A percentile compares a stretch with the other conserved stretches of the same genome.
phyloP scores from a whole-genome alignment of 2,329 filamentous ascomycete species.

The Harringtonia aguacate region DNA sequence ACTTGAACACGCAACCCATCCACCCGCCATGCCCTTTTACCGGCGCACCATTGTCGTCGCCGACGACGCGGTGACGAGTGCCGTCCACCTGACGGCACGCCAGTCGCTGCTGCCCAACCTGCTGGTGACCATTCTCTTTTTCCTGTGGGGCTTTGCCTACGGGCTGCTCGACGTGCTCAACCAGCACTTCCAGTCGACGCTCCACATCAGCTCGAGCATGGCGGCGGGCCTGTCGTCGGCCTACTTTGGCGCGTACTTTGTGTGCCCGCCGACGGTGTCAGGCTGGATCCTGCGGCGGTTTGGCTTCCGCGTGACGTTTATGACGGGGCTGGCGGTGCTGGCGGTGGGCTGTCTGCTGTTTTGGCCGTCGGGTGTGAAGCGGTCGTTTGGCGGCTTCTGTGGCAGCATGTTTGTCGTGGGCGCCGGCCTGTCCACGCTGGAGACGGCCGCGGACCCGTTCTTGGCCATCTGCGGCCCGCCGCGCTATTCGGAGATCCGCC shows the following conservation, averaged over 20 bases:
- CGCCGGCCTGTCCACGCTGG: slow-evolving; percentile 34
- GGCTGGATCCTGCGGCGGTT: slow-evolving; percentile 49
- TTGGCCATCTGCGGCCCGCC: slow-evolving; percentile 47
- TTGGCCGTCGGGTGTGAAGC: slow-evolving; percentile 45
- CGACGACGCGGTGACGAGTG: slow-evolving; percentile 22
- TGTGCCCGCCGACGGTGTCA: slow-evolving; percentile 25
- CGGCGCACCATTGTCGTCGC: slow-evolving; percentile 20
- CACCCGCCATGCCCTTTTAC: slow-evolving; percentile 18
- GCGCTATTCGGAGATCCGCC: slow-evolving; percentile 43
- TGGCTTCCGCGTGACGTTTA: slow-evolving; percentile 59
- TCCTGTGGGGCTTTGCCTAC: slow-evolving; percentile 26
- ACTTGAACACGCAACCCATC: too few species aligned
- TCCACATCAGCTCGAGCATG: slow-evolving; percentile 31
- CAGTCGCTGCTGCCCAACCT: slow-evolving; percentile 23
- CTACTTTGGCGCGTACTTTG: slow-evolving; percentile 36
- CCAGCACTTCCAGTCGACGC: slow-evolving; percentile 36
- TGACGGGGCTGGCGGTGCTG: slow-evolving; percentile 46
- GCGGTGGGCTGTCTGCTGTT: slow-evolving; percentile 46
- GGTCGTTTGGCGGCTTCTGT: slow-evolving; percentile 49
- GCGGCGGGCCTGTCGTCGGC: slow-evolving; percentile 37
- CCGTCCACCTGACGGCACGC: slow-evolving; percentile 19
- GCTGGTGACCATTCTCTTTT: slow-evolving; percentile 23
- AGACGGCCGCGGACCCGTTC: slow-evolving; percentile 47
- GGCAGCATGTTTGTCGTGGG: slow-evolving; percentile 40
- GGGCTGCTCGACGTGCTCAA: slow-evolving; percentile 33